Base-by-base conservation (phyloP, 2,329 filamentous ascomycete species). In the Hymenoscyphus repandus region DNA sequence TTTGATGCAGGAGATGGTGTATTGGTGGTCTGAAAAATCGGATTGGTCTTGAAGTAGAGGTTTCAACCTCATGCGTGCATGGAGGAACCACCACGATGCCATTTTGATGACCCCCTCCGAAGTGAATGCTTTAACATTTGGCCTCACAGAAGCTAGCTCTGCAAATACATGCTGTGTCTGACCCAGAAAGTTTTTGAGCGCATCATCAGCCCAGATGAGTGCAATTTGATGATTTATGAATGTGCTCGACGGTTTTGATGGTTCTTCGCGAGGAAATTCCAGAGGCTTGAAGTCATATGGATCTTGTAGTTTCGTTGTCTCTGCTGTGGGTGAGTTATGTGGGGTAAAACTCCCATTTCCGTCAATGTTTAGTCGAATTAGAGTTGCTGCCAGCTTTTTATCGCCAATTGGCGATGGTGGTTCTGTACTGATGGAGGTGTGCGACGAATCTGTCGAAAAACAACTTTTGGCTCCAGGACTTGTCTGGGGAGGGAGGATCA, bases 41-140 rank as follows among this genome's bases (percentile, higher is more conserved):
- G 41, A 7, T 68, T 70, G 52, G 80, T 75, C 5, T 48, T 80
- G 80, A 43, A 92, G 82, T 39, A 83, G 73, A 7, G 71, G 68
- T 65, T 95, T 89, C 45, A 95, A 74, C 3, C 82, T 81, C 61
- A 83, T 80, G 51, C 89, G 82, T 18, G 89, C 90, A 56, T 81
- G 85, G 42, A 93, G 66, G 62, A 95, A 92, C 90, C 90, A 95
- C 90, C 90, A 95, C 0, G 87, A 72, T 1, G 82, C 83, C 20
- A 83, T 84, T 49, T 86, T 78, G 10, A 85, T 74, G 71, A 90
- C 85, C 53, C 88, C 80, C 31, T 75, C 72, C 0, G 84, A 27
- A 13, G 51, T 34, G 9, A 45, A 11, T 32, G 12, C 13, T 22
- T 6, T 7, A 42, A 47, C 12, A 39, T n/a, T 39, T 44, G n/a